Evolutionary conservation across 2,329 filamentous ascomycete genomes (phyloP).

Genomic region (Alternaria brassicae): DNA sequence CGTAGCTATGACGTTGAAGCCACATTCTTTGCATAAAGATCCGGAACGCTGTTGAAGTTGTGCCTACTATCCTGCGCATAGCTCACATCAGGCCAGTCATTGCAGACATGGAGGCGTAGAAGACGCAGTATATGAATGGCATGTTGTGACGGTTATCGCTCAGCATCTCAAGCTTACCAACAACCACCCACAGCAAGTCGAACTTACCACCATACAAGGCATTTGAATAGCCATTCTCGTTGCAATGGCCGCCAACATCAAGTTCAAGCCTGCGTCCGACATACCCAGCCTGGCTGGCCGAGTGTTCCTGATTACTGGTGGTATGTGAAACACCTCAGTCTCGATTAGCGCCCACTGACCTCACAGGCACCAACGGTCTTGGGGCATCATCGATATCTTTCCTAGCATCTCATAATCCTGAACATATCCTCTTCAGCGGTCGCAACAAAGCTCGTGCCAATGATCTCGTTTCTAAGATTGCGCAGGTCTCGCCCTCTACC

Average conservation of each 20-base stretch:
- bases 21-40: neutral
- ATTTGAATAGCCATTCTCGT: neutral
- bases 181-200: neutral
- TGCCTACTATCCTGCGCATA: neutral
- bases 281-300: conserved; percentile 15
- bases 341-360: neutral
- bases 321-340: neutral
- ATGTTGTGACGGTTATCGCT: neutral
- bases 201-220: neutral
- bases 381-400: conserved; percentile 55
- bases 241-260: neutral
- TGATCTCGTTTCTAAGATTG: conserved; percentile 49
- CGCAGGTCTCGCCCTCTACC: conserved; percentile 53
- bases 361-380: conserved; percentile 54
- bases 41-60: neutral
- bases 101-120: neutral
- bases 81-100: neutral
- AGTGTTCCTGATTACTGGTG: conserved; percentile 23
- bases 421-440: conserved; percentile 56
- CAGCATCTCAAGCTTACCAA: neutral
- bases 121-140: neutral
- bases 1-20: neutral
- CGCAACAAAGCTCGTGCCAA: conserved; percentile 52
- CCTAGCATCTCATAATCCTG: conserved; percentile 54
- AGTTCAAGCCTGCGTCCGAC: conserved; percentile 11